phyloP scores from a whole-genome alignment of 257 asterid species.

The Primulina eburnea region DNA sequence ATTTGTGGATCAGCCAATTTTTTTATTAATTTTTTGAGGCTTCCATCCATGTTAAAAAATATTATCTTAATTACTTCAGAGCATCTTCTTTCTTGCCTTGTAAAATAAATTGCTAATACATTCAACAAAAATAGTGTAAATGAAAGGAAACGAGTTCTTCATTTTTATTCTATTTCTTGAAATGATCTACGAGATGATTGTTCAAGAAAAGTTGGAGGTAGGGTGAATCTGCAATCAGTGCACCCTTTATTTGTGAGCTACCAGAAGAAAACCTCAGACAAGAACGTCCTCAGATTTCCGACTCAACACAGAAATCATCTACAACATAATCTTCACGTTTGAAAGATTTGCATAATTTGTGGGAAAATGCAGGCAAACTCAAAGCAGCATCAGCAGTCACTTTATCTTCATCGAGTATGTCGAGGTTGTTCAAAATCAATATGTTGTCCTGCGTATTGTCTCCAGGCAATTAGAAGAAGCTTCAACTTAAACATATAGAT shows the following conservation, averaged over 20 bases:
- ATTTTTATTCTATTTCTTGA: too few relatives aligned
- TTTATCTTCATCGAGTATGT: slow-evolving; percentile 52
- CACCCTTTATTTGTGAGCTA: background rate
- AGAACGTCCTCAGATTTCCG: too few relatives aligned
- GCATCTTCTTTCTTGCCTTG: too few relatives aligned
- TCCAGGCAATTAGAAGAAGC: slow-evolving; percentile 6
- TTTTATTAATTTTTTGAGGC: too few relatives aligned
- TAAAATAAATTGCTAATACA: too few relatives aligned
- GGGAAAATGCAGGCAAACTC: slow-evolving; percentile 45
- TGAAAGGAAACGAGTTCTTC: too few relatives aligned
- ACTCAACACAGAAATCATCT: slow-evolving; percentile 15
- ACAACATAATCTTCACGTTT: slow-evolving; percentile 19
- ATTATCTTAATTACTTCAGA: too few relatives aligned
- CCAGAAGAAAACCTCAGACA: background rate
- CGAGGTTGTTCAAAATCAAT: slow-evolving; percentile 17
- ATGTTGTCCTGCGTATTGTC: slow-evolving; percentile 29
- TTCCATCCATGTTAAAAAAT: too few relatives aligned
- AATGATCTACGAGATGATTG: too few relatives aligned
- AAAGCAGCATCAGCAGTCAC: slow-evolving; percentile 43
- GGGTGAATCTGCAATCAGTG: background rate
- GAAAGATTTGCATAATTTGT: slow-evolving; percentile 30
- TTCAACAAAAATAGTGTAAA: too few relatives aligned
- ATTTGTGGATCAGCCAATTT: too few relatives aligned
- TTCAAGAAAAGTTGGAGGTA: too few relatives aligned
- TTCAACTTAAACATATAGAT: background rate